Evolutionary conservation across 2,329 filamentous ascomycete genomes (phyloP), one percentile per base, ranked within the genome.

Genomic region (Reticulascus tulasneorum): DNA sequence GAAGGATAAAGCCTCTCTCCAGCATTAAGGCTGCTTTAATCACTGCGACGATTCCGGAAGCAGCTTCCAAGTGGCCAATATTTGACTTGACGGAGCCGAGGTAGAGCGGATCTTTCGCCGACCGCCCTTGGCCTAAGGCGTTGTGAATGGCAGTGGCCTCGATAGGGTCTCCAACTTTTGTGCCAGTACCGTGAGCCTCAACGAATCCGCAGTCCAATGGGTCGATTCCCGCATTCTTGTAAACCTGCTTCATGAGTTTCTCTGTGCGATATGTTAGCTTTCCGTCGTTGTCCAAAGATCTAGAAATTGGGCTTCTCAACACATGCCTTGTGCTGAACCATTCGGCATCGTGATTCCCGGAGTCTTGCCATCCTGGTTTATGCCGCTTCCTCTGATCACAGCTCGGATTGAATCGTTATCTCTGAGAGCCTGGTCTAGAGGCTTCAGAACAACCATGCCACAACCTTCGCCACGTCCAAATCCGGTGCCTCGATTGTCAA

Each of bases 401-500:
- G 69, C 69, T 23, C 67, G 60, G 39, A 77, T 71, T 3, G 66
- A 62, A 48, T 82, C 76, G 17, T 71, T 71, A 42, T 77, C 75
- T 26, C 51, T 56, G 17, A 78, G 50, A 3, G 78, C 78, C 39
- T 73, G 64, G 22, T 69, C 63, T 1, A 82, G 60, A 1, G 65
- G 67, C 56, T 82, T 82, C 10, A 83, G 51, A 9, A 81, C 51
- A 4, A 83, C 46, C 32, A 71, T 63, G 7, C 63, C 74, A 15
- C 71, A 67, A 5, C 77, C 79, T 46, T 83, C 79, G 8, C 76
- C 79, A 9, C 79, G 68, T 1, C 70, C 77, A 46, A 79, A 84
- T 0, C 80, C 81, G 24, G 41, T 44, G 18, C 34, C 42, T 16
- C 35, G 35, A 11, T 42, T 24, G 29, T 45, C 42, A 5, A 43